Base-by-base conservation (phyloP, 1,284 basidiomycete genomes). In the Pseudomicrostroma phylloplanum region DNA sequence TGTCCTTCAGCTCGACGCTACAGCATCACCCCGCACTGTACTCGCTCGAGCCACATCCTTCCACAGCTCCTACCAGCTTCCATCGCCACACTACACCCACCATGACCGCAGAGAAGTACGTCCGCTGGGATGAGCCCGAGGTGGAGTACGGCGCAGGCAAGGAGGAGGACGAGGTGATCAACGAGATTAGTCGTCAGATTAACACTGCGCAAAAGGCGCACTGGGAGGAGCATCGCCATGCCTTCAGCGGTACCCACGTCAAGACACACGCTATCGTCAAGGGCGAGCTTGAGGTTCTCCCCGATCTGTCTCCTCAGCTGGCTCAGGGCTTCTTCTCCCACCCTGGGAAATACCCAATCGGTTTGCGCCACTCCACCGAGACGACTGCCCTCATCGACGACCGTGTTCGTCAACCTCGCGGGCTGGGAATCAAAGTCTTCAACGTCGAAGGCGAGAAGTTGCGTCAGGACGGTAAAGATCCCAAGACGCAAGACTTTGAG, bases 381-480 rank as follows among this genome's bases (percentile, higher is more conserved):
- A 69, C 73, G 1, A 73, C 70, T 36, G 63, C 67, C 30, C 19
- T 68, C 42, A 66, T 74, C 36, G 66, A 68, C 13, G 73, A 76
- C 55, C 70, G 66, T 46, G 56, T 68, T 0, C 73, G 71, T n/a
- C 71, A 71, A 21, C 73, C 73, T 0, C 67, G 73, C 9, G 73
- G 73, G 13, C 58, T 76, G 15, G 73, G 73, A 1, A 61, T 76
- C 51, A 76, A 76, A 60, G 64, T 73, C 19, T 76, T 76, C 56
- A 58, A 62, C 21, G 65, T 71, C 6, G 64, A 68, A 30, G 69
- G 71, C 4, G 17, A 19, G 15, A 70, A 67, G 59, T 51, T 67
- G 41, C 68, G 67, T 9, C 26, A 60, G 25, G 67, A 65, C 43
- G 60, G 59, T 26, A 62, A 62, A 48, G 68, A 74, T 56, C 70